phyloP scores from a whole-genome alignment of 2,329 filamentous ascomycete genomes.

The Fusarium sp. region DNA sequence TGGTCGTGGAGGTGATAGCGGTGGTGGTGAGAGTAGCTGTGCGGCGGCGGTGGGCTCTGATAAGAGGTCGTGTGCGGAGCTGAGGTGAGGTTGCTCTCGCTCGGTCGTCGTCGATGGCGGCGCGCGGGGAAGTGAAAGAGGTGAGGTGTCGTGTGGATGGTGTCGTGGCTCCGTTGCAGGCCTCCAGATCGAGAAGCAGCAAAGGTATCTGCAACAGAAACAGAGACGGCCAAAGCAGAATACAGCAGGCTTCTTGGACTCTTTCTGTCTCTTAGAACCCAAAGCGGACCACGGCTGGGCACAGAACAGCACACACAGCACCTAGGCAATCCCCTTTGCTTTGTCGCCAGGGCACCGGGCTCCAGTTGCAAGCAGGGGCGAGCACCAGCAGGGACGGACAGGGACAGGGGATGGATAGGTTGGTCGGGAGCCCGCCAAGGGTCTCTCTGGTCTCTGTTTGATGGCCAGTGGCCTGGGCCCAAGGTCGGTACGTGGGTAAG shows the following conservation, averaged over 20 bases:
- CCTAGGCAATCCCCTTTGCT: slow-evolving; percentile 33
- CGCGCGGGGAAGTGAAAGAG: slow-evolving; percentile 37
- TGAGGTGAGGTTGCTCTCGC: slow-evolving; percentile 35
- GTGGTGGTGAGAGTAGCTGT: background rate
- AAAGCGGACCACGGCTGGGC: slow-evolving; percentile 27
- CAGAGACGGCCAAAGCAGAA: slow-evolving; percentile 25
- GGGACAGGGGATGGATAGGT: slow-evolving; percentile 38
- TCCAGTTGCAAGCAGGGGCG: slow-evolving; percentile 41
- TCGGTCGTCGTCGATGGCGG: slow-evolving; percentile 33
- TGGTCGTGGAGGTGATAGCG: slow-evolving; percentile 7
- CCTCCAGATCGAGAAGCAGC: slow-evolving; percentile 34
- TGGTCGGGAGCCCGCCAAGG: slow-evolving; percentile 36
- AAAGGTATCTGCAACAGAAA: slow-evolving; percentile 25
- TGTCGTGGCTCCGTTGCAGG: slow-evolving; percentile 31
- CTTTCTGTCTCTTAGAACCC: slow-evolving; percentile 5
- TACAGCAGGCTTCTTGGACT: slow-evolving; percentile 22
- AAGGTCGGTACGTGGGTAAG: background rate
- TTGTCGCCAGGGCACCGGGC: slow-evolving; percentile 43
- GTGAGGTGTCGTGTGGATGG: slow-evolving; percentile 38
- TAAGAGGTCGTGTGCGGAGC: slow-evolving; percentile 36
- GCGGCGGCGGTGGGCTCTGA: slow-evolving; percentile 9
- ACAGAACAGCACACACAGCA: slow-evolving; percentile 14
- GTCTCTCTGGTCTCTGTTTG: slow-evolving; percentile 26
- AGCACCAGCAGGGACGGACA: slow-evolving; percentile 14
- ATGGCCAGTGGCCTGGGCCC: slow-evolving; percentile 9